These are phyloP conservation scores for Trichoderma cornu-damae DNA, from an alignment of 2,329 filamentous ascomycete genomes.

Conservation along the genomic window DNA sequence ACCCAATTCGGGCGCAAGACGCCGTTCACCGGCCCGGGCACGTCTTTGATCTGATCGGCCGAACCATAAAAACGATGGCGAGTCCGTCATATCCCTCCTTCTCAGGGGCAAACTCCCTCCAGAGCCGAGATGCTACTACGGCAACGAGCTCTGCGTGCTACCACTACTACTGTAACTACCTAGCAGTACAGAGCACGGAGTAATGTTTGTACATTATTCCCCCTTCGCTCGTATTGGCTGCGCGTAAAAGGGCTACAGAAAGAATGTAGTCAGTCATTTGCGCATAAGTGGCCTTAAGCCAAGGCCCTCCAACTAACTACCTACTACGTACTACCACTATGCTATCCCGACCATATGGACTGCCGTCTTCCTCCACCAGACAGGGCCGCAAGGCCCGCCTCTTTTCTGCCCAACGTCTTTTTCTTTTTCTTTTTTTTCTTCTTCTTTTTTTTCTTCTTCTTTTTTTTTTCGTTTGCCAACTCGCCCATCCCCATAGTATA, in stretches of 20 bases:
- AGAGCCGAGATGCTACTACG: neutral
- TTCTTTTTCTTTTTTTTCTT: too few species aligned
- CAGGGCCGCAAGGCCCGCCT: neutral
- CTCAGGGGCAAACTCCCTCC: neutral
- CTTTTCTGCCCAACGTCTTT: constrained; percentile 1
- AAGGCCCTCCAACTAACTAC: constrained; percentile 3
- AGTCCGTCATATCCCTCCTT: neutral
- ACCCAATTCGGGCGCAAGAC: neutral
- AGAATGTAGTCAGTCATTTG: constrained; percentile 9
- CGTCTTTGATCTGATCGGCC: neutral
- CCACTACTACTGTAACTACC: too few species aligned
- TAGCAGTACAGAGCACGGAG: too few species aligned
- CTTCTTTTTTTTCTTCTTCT: too few species aligned
- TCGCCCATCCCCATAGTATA: neutral
- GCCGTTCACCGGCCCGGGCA: neutral
- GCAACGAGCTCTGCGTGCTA: neutral
- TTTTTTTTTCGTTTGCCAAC: neutral
- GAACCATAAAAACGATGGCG: neutral
- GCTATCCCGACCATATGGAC: neutral
- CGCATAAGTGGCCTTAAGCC: constrained; percentile 3
- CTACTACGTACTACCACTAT: too few species aligned
- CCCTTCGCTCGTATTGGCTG: neutral
- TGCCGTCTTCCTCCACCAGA: neutral
- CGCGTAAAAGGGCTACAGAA: neutral
- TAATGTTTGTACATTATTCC: too few species aligned